Conservation (phyloP, 2,329 filamentous ascomycete species). For the Volutella citrinella region DNA sequence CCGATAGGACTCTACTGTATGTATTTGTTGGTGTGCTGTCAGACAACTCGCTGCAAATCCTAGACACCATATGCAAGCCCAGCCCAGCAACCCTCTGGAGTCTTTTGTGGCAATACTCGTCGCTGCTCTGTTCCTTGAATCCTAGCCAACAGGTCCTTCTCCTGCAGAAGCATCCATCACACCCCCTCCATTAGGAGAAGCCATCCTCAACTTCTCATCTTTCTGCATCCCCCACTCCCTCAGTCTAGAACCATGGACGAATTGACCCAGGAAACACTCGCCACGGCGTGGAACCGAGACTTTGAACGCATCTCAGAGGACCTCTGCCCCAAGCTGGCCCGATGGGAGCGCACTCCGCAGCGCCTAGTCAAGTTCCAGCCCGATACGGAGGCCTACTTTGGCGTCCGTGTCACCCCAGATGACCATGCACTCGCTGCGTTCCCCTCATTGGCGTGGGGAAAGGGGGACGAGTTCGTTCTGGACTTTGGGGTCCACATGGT, state of each 20-base stretch:
- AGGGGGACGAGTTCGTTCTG: conserved; percentile 12
- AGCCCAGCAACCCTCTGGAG: too few relatives aligned
- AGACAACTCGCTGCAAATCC: too few relatives aligned
- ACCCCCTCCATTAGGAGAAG: too few relatives aligned
- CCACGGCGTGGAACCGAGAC: conserved; percentile 10
- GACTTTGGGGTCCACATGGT: conserved; percentile 14
- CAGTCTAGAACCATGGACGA: conserved; percentile 3
- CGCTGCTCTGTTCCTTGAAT: too few relatives aligned
- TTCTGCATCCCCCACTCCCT: neutral
- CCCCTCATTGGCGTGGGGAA: conserved; percentile 9
- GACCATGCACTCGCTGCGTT: conserved; percentile 4
- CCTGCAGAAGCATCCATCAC: too few relatives aligned
- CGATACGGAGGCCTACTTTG: conserved; percentile 9
- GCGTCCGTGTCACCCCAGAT: conserved; percentile 3
- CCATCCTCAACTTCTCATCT: too few relatives aligned
- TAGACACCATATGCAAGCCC: too few relatives aligned
- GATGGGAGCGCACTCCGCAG: conserved; percentile 9
- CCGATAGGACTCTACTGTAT: too few relatives aligned
- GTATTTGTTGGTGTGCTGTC: too few relatives aligned
- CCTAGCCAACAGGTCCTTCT: too few relatives aligned
- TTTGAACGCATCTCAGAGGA: conserved; percentile 8
- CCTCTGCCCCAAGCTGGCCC: conserved; percentile 8
- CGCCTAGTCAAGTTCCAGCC: conserved; percentile 8
- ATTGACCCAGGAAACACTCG: conserved; percentile 2
- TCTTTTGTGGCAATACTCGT: too few relatives aligned